These are phyloP conservation scores for Kodamaea fungicola DNA, from an alignment of 1,139 yeast genomes.

Conservation along the genomic window DNA sequence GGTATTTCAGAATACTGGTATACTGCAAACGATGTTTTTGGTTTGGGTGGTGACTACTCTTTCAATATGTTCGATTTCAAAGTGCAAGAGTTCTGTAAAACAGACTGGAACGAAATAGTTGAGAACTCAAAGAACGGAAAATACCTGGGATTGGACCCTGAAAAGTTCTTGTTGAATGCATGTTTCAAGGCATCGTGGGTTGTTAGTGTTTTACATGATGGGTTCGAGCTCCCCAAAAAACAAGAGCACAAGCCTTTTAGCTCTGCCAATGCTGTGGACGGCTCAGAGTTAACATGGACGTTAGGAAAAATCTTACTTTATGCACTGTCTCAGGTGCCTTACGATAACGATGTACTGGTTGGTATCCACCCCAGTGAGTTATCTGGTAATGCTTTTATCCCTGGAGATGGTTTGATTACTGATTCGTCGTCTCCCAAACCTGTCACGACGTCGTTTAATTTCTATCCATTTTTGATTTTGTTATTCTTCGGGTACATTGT, in stretches of 20 bases:
- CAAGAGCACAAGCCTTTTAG: constrained; percentile 40
- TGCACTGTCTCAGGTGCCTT: constrained; percentile 54
- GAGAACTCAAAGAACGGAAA: constrained; percentile 49
- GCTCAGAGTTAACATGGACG: constrained; percentile 66
- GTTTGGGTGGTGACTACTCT: constrained; percentile 74
- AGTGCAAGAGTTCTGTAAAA: constrained; percentile 63
- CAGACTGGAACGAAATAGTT: constrained; percentile 55
- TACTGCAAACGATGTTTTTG: constrained; percentile 76
- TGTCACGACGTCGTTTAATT: neutral
- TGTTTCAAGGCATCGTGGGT: constrained; percentile 88
- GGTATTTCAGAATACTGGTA: constrained; percentile 87
- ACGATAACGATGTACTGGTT: constrained; percentile 29
- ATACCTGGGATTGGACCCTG: constrained; percentile 46
- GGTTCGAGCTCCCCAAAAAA: constrained; percentile 60
- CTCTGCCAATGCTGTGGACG: constrained; percentile 50
- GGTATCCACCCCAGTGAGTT: constrained; percentile 55
- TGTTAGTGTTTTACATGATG: constrained; percentile 71
- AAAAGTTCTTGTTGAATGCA: constrained; percentile 53
- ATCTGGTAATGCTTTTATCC: constrained; percentile 38
- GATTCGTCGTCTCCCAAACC: neutral
- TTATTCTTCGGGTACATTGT: neutral
- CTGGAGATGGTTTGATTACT: constrained; percentile 23
- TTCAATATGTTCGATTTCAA: constrained; percentile 56
- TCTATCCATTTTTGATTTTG: constrained; percentile 1
- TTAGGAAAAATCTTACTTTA: constrained; percentile 57